phyloP scores from a whole-genome alignment of 495 filamentous ascomycete genomes.

The Aspergillus ellipticus region DNA sequence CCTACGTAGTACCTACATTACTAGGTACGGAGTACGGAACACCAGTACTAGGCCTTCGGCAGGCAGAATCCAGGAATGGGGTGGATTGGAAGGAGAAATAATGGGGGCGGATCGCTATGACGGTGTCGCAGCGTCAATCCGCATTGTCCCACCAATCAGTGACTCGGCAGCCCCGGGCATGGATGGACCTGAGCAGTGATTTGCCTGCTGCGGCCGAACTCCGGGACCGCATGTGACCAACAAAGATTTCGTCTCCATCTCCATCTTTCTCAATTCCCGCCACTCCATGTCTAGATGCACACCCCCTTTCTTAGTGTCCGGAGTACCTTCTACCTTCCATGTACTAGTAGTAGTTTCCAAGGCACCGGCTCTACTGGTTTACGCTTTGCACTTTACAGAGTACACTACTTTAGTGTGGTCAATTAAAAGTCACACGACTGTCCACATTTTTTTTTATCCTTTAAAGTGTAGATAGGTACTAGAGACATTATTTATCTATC shows the following conservation, averaged over 20 bases:
- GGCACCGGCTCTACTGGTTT: too few species aligned
- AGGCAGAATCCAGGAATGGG: slow-evolving; percentile 12
- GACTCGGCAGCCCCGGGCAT: slow-evolving; percentile 19
- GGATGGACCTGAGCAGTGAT: slow-evolving; percentile 7
- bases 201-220: slow-evolving; percentile 14
- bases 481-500: too few species aligned
- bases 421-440: background rate
- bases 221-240: slow-evolving; percentile 32
- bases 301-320: background rate
- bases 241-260: slow-evolving; percentile 26
- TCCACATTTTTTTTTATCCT: background rate
- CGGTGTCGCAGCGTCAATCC: slow-evolving; percentile 20
- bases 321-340: background rate
- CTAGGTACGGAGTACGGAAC: too few species aligned
- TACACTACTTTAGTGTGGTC: background rate
- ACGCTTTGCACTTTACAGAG: too few species aligned
- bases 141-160: slow-evolving; percentile 37
- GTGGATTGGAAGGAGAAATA: slow-evolving; percentile 14
- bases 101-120: slow-evolving; percentile 25
- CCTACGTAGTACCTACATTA: too few species aligned
- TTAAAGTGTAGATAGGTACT: too few species aligned
- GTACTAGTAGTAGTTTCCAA: too few species aligned
- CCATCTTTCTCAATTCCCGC: background rate
- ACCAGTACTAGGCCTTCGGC: background rate
- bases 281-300: background rate